Evolutionary conservation across 768 basidiomycete species (phyloP), one percentile per base, ranked within the genome.

Genomic region (Austroboletus eburneus): DNA sequence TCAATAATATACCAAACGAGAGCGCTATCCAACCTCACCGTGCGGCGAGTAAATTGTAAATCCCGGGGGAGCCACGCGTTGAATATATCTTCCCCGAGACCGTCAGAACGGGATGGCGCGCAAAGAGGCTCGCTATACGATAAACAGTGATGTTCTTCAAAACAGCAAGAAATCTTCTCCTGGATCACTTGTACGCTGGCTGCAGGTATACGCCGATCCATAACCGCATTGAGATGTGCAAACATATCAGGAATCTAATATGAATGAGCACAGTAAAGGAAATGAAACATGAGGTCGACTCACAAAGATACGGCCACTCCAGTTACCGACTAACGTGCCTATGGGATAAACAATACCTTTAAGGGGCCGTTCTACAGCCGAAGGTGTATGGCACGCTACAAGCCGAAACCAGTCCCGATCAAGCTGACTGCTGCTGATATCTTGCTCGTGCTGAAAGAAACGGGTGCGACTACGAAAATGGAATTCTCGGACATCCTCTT

Each of bases 371-470:
- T 67, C 59, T 25, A 57, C 55, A 20, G 58, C 52, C 59, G 64
- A 69, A 4, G 69, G 62, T 42, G 75, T 65, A 46, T 70, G 59
- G 42, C 76, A 78, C 8, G 65, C 59, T 4, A 72, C 73, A 20
- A 75, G 52, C 29, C 77, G 71, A 51, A 63, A 69, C 78, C 77
- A 80, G 44, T 77, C 76, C 37, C 57, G 57, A 52, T 80, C 79
- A 48, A 72, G 69, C 18, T 49, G 53, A 30, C 50, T 46, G 32
- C 73, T 71, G 23, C 44, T 8, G 9, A 32, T 30, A n/a, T 51
- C 58, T 9, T 47, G 54, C 16, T 37, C 10, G 25, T 52, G 51
- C 9, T 56, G 54, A 27, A 65, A 61, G 38, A 62, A 59, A 39
- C 49, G 59, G 21, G 70, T 69, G 3, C 74, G 73, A 32, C 64